Base-by-base conservation (phyloP, 148 eudicot species). In the Nepenthes gracilis region DNA sequence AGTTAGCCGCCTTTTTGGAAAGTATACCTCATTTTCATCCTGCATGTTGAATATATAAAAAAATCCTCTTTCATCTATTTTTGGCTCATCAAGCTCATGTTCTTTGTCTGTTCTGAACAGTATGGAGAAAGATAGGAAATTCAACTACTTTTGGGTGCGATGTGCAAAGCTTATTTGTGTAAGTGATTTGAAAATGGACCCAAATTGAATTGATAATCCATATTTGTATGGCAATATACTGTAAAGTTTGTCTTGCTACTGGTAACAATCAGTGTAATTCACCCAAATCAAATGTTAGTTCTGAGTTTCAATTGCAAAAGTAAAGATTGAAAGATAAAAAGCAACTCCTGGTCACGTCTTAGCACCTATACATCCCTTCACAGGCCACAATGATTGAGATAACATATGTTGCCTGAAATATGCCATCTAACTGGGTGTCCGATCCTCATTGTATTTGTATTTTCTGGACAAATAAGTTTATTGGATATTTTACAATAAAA, bases 91-190 rank as follows among this genome's bases (percentile, higher is more conserved):
- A 32, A 32, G 48, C 4, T 47, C 23, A 50, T 38, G 23, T 50
- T 34, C 45, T 2, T 36, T 49, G 50, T 51, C 48, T 51, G 14
- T 54, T 32, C 6, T 47, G 54, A 62, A 23, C 75, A 85, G 92
- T 63, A 55, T 83, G 85, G 88, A 85, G 74, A 85, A 83, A 68
- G 85, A 85, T 66, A 69, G 81, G 64, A 74, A 79, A 64, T 79
- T 79, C 75, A 86, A 84, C 70, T 86, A 83, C 72, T 81, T 79
- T 40, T 75, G 78, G 79, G 77, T 83, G 59, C 74, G 89, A 58
- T 81, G 86, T 63, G 75, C 72, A 50, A 86, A 86, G 66, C 89
- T 86, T 64, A 67, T 83, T 67, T 78, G 63, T 67, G 94, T 83
- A 74, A 79, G 94, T 72, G 48, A 35, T 52, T 45, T 54, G 38